Evolutionary conservation across 2,329 filamentous ascomycete species (phyloP), one percentile per base, ranked within the genome.

Genomic region (Zymoseptoria brevis): DNA sequence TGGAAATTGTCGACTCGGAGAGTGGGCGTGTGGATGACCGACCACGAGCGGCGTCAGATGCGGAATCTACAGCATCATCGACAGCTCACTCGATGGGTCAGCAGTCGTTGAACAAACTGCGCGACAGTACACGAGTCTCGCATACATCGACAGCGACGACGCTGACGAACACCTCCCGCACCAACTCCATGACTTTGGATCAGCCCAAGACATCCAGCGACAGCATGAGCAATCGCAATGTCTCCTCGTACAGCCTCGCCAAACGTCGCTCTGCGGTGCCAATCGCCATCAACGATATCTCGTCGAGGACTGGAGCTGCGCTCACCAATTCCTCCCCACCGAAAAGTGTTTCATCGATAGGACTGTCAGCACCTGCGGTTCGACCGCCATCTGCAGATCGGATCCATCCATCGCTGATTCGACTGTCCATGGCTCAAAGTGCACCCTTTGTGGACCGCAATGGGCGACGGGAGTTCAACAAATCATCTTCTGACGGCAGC

Each of bases 121-220:
- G 67, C 5, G 66, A 65, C 29, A 72, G 68, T 58, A 62, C 63
- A 16, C 64, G 69, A n/a, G 67, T 65, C n/a, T 71, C 69, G 8
- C 64, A 67, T 24, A 63, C 66, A n/a, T 70, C 69, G 30, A 65
- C 63, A 49, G 64, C 60, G 22, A 70, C 66, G 13, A 61, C 58
- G 2, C 26, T 50, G n/a, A 62, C 64, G n/a, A 55, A 55, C 41
- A 55, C 63, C 4, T 70, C 69, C 8, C 65, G 66, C 19, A 65
- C 68, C 3, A 70, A 66, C 52, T 72, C 69, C 2, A 57, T 68
- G 11, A 67, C 63, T 16, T 57, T 63, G 19, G 68, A 68, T 16
- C 50, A 58, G 19, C 58, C 55, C 19, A 66, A 66, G 8, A 52
- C 49, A 30, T 19, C 55, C 16, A 50, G 55, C n/a, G 30, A 50